phyloP scores from a whole-genome alignment of 1,139 yeast species.

The Fermentozyma sake region DNA sequence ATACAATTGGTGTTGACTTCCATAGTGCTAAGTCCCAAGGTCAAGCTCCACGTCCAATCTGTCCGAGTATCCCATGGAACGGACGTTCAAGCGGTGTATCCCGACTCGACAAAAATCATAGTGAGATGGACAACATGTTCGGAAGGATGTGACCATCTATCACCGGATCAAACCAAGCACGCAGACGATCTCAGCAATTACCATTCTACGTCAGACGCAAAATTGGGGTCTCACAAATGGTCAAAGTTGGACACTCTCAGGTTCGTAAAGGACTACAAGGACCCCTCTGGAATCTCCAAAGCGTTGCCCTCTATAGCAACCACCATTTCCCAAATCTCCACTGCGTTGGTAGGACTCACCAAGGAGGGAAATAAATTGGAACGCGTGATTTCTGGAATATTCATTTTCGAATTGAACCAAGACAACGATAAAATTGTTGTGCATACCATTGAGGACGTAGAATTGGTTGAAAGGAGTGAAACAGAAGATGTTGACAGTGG shows the following conservation, averaged over 20 bases:
- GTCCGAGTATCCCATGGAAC: conserved; percentile 21
- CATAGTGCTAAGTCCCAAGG: conserved; percentile 47
- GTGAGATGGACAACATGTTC: conserved; percentile 63
- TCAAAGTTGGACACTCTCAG: conserved; percentile 29
- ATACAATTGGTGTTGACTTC: conserved; percentile 52
- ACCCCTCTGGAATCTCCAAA: conserved; percentile 5
- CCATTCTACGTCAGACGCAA: conserved; percentile 35
- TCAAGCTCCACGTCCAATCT: conserved; percentile 47
- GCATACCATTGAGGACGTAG: conserved; percentile 77
- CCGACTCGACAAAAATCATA: conserved; percentile 48
- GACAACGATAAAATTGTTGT: conserved; percentile 55
- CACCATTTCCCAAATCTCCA: conserved; percentile 23
- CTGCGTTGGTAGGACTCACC: conserved; percentile 29
- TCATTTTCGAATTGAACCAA: conserved; percentile 67
- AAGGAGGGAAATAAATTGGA: conserved; percentile 35
- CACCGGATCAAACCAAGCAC: conserved; percentile 3
- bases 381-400: conserved; percentile 61
- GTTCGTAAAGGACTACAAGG: conserved; percentile 11
- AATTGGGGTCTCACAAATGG: conserved; percentile 38
- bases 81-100: conserved; percentile 31
- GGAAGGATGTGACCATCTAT: conserved; percentile 46
- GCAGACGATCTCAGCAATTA: conserved; percentile 7
- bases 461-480: conserved; percentile 49
- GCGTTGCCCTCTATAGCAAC: conserved; percentile 19
- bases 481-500: conserved; percentile 25